Base-by-base conservation (phyloP, 805 yeast species). In the Kregervanrija delftensis region DNA sequence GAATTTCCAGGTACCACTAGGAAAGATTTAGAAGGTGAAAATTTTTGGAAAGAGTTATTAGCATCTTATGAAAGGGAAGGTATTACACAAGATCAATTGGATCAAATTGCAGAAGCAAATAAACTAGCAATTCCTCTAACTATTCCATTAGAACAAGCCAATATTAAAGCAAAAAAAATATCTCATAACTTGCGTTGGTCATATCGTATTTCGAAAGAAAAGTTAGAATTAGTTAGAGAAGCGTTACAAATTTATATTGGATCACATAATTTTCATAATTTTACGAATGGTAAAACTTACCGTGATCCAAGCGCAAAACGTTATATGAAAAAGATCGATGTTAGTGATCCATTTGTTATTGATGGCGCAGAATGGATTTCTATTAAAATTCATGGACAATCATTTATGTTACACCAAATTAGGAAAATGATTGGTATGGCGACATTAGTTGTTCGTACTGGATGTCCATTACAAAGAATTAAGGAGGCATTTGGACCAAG, bases 391-490 rank as follows among this genome's bases (percentile, higher is more conserved):
- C 99, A 93, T 63, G 99, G 99, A 8, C 99, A 93, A 67, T 87
- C 96, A 3, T 93, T 93, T 65, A 93, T 93, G 98, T 73, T 93
- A 51, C 98, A 91, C 67, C 99, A 91, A 72, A 93, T 93, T 59
- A 81, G 99, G 61, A 93, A 93, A 62, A 93, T 93, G 98, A 87
- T 93, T 48, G 91, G 96, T 16, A 83, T 91, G 95, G 96, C 95
- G 1, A 78, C 90, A 0, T 71, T 91, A 46, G 79, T 86, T 13
- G 81, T 91, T 16, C 76, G 99, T 59, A 81, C 93, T 14, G 93
- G 96, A 10, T 80, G 90, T 58, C 96, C 97, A 3, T 59, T 77
- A 31, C 74, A 75, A 22, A 78, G 96, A 55, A 86, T 93, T 49
- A 60, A 68, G 8, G 86, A 87, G 56, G 86, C 96, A 3, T 93